These are phyloP conservation scores for Chlorella sp. DNA, from an alignment of 139 green algal genomes.

Conservation along the genomic window DNA sequence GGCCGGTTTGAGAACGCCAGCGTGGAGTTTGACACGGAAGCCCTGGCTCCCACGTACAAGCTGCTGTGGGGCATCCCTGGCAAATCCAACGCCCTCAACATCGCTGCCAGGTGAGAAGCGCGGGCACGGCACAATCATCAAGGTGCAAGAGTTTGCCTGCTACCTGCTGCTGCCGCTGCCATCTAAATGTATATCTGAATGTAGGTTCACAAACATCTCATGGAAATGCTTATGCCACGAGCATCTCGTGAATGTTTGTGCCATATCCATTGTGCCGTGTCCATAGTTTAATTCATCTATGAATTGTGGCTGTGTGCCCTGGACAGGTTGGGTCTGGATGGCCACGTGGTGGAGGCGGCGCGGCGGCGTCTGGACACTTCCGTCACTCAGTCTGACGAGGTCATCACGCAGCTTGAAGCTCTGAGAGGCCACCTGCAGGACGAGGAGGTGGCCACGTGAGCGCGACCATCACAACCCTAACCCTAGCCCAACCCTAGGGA, in stretches of 20 bases:
- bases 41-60: slow-evolving; percentile 75
- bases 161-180: not conserved
- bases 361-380: slow-evolving; percentile 41
- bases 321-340: slow-evolving; percentile 60
- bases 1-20: slow-evolving; percentile 76
- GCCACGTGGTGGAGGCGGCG: slow-evolving; percentile 54
- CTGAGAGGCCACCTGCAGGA: slow-evolving; percentile 17
- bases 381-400: slow-evolving; percentile 25
- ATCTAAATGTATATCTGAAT: not conserved
- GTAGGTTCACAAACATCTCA: not conserved
- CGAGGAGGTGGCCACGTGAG: slow-evolving; percentile 19
- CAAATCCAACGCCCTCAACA: slow-evolving; percentile 66
- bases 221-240: no score
- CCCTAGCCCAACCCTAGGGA: not conserved
- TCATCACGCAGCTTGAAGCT: slow-evolving; percentile 37
- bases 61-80: slow-evolving; percentile 83
- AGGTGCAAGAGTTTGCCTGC: not conserved
- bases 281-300: not conserved
- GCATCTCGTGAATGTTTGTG: no score
- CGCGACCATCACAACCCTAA: no score
- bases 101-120: slow-evolving; percentile 22
- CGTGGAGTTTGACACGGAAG: slow-evolving; percentile 82
- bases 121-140: not conserved
- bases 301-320: slow-evolving; percentile 2
- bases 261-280: not conserved